A percentile compares a stretch with the other conserved stretches of the same genome.
phyloP scores from a whole-genome alignment of 2,329 filamentous ascomycete genomes.

The Neurospora sp. region DNA sequence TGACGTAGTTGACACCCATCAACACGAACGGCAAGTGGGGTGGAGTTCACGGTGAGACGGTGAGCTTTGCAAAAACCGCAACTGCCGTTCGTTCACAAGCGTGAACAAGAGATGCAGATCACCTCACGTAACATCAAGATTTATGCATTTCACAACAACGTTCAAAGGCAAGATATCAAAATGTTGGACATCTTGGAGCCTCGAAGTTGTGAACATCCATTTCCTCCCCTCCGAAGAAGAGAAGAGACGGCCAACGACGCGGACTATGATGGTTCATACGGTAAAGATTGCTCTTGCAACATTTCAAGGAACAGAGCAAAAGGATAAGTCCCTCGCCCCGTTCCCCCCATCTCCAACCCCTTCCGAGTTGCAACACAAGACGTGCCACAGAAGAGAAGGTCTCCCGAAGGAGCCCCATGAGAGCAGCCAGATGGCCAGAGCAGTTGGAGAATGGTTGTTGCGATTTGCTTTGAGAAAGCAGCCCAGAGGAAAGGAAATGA shows the following conservation, averaged over 20 bases:
- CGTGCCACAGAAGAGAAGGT: constrained; percentile 21
- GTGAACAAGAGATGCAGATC: background rate
- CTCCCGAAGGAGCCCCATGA: constrained; percentile 19
- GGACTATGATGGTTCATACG: constrained; percentile 26
- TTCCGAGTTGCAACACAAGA: constrained; percentile 21
- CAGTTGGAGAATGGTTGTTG: constrained; percentile 16
- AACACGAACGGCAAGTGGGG: background rate
- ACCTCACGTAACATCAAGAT: background rate
- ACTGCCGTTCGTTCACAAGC: background rate
- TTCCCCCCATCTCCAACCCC: constrained; percentile 15
- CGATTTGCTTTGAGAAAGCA: constrained; percentile 3
- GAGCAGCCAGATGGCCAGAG: constrained; percentile 13
- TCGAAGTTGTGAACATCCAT: constrained; percentile 18
- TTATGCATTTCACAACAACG: background rate
- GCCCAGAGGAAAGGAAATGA: background rate
- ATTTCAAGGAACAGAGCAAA: constrained; percentile 2
- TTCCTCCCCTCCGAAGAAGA: background rate
- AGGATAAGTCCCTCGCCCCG: background rate
- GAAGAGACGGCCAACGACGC: constrained; percentile 18
- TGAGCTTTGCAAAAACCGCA: background rate
- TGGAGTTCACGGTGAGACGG: background rate
- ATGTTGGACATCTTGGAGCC: constrained; percentile 26
- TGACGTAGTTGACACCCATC: background rate
- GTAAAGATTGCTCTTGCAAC: constrained; percentile 21
- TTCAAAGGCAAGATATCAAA: background rate